Percentiles rank a stretch among this genome's conserved stretches.
These are phyloP conservation scores for Boletus vinaceobasis DNA, from an alignment of 768 basidiomycete species.

Conservation along the genomic window DNA sequence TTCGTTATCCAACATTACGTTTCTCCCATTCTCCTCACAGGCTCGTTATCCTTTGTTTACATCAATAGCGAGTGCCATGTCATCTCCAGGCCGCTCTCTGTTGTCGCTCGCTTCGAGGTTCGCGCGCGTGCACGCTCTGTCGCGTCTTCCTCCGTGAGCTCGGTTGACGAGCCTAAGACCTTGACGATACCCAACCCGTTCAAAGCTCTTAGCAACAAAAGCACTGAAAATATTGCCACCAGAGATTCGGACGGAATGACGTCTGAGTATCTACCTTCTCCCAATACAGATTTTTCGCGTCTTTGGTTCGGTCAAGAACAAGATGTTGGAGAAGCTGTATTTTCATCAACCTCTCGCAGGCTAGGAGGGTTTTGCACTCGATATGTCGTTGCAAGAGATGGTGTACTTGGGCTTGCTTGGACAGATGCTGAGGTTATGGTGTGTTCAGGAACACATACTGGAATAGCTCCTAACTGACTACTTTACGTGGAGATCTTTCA, in stretches of 20 bases:
- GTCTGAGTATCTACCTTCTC: conserved; percentile 31
- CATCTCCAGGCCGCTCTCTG: conserved; percentile 38
- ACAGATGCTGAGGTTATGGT: conserved; percentile 36
- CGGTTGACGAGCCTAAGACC: conserved; percentile 24
- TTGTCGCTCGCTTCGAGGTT: conserved; percentile 26
- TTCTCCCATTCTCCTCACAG: conserved; percentile 16
- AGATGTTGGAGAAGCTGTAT: conserved; percentile 13
- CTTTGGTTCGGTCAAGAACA: conserved; percentile 25
- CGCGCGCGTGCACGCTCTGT: conserved; percentile 11
- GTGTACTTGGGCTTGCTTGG: conserved; percentile 46
- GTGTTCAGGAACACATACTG: not conserved
- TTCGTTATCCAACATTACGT: not conserved
- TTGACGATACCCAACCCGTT: conserved; percentile 63
- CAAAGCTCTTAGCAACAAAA: conserved; percentile 50
- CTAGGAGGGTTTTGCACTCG: conserved; percentile 19
- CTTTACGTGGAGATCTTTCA: conserved; percentile 17
- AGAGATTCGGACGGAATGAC: conserved; percentile 18
- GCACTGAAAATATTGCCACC: conserved; percentile 42
- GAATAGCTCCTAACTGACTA: not conserved
- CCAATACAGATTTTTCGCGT: conserved; percentile 17
- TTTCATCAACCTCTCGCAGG: conserved; percentile 10
- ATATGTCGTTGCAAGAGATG: conserved; percentile 24
- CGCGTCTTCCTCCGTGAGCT: conserved; percentile 17
- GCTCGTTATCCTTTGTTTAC: conserved; percentile 32
- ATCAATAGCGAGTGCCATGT: conserved; percentile 45